These are phyloP conservation scores for Blastocystis sp. DNA, from an alignment of 352 stramenopile genomes.

Conservation along the genomic window DNA sequence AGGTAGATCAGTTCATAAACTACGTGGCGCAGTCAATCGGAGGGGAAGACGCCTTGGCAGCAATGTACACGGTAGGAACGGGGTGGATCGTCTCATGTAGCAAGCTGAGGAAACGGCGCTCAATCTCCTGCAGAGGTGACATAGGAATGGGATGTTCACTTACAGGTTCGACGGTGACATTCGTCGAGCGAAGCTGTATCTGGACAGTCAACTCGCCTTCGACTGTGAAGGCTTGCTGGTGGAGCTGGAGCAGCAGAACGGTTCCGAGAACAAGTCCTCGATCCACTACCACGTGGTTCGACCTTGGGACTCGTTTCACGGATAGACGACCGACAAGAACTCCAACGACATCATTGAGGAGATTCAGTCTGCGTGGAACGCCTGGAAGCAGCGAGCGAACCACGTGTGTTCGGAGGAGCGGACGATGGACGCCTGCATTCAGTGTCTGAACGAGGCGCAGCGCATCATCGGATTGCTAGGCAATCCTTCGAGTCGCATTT, in stretches of 20 bases:
- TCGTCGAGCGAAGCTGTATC: not conserved
- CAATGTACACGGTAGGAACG: not conserved
- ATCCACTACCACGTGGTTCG: conserved; percentile 3
- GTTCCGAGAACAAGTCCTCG: not conserved
- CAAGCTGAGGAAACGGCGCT: not conserved
- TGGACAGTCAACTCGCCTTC: not conserved
- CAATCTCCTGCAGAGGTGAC: not conserved
- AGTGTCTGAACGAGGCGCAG: not conserved
- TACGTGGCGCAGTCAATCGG: not conserved
- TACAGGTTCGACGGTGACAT: not conserved
- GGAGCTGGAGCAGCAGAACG: not conserved
- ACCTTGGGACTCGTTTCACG: not conserved
- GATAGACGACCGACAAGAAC: not conserved
- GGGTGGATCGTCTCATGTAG: not conserved
- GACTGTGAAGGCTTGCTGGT: not conserved
- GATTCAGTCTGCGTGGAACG: not conserved
- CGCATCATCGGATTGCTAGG: not conserved
- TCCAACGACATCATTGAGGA: not conserved
- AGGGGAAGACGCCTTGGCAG: not conserved
- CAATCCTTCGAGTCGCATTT: not conserved
- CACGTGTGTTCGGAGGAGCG: not conserved
- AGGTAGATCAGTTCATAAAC: not conserved
- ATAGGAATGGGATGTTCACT: too few species aligned
- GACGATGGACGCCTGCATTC: not conserved
- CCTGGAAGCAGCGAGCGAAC: not conserved